Evolutionary conservation across 2,329 filamentous ascomycete species (phyloP), one percentile per base, ranked within the genome.

Genomic region (Sporothrix pseudoabietina): DNA sequence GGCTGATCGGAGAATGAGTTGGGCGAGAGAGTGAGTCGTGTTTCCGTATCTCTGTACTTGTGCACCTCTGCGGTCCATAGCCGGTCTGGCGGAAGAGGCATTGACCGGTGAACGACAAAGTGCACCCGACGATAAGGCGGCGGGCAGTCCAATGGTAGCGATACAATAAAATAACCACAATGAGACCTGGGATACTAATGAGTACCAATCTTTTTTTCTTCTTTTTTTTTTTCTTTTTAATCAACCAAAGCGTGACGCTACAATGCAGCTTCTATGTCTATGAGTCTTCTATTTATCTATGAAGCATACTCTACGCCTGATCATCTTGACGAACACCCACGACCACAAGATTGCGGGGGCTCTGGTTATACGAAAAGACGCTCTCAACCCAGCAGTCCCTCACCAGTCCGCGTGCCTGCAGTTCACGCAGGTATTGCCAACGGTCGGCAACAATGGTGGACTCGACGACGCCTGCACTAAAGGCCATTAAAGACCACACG

Each of bases 401-500:
- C 61, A 94, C 90, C 7, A 91, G 83, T 7, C 61, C 63, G 0
- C 16, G 30, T 57, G 91, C 87, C 69, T 83, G 78, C 77, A 97
- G 92, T 83, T 99, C 95, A 73, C 85, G 87, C 77, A 99, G 84
- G 83, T 91, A 99, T 75, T 92, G 84, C 92, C 94, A 99, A 63
- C 96, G 87, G 84, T 99, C 96, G 63, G 91, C 89, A 70, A 97
- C 94, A 78, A 99, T 95, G 74, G 97, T 84, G 44, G 94, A 93
- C 84, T 99, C 96, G 2, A 97, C 90, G 4, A 97, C 91, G 26
- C 89, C 89, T 2, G 95, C 94, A 80, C 94, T 97, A 78, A 97
- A 98, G 0, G 96, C 94, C 95, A 99, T 99, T 78, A 99, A 81
- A 77, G 89, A 94, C 96, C 96, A 99, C 74, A 97, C 89, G 8